These are phyloP conservation scores for Raphanus raphanistrum DNA, from an alignment of 345 rosid genomes.

Conservation along the genomic window DNA sequence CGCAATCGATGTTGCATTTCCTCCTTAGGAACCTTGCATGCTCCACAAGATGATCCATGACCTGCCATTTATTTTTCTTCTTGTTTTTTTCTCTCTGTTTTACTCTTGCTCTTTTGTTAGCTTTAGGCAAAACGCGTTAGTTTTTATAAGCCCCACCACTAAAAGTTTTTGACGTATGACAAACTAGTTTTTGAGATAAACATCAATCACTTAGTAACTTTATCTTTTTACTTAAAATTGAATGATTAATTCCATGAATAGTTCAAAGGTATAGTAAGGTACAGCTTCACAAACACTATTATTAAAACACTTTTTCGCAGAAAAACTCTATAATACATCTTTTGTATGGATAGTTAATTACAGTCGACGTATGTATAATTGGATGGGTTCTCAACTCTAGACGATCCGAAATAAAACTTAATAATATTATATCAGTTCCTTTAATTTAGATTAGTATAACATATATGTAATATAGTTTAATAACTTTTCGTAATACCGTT, in stretches of 20 bases:
- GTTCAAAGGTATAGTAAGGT: neutral
- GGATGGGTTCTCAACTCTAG: neutral
- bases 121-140: conserved; percentile 17
- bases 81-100: neutral
- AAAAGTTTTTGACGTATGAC: neutral
- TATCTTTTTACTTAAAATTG: neutral
- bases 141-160: conserved; percentile 35
- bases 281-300: neutral
- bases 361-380: neutral
- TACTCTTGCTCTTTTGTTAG: conserved; percentile 12
- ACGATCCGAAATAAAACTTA: neutral
- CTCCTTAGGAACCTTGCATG: conserved; percentile 64
- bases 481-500: neutral
- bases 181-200: conserved; percentile 28
- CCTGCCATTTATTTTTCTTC: conserved; percentile 12
- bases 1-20: conserved; percentile 54
- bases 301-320: neutral
- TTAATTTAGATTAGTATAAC: neutral
- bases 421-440: neutral
- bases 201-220: conserved; percentile 20
- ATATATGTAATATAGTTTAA: neutral
- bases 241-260: conserved; percentile 9
- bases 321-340: neutral
- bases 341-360: neutral
- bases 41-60: conserved; percentile 60